Evolutionary conservation across 2,329 filamentous ascomycete genomes (phyloP).

Genomic region (Beauveria caledonica): DNA sequence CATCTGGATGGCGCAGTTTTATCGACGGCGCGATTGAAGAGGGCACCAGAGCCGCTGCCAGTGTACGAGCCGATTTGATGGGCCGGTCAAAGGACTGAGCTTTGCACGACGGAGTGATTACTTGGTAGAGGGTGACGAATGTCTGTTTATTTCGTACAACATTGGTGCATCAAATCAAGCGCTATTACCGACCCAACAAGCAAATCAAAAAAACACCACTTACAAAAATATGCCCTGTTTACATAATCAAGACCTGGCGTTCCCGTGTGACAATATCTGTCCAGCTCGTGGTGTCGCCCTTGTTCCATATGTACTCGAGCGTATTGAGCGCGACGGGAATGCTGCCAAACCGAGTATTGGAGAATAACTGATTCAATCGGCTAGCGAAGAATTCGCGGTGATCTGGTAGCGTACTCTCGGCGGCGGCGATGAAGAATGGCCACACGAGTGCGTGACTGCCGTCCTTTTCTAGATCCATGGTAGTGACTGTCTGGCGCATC

Average conservation of each 20-base stretch:
- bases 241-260: slow-evolving; percentile 23
- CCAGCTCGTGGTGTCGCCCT: slow-evolving; percentile 19
- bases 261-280: slow-evolving; percentile 22
- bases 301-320: slow-evolving; percentile 27
- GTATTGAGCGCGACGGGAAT: slow-evolving; percentile 28
- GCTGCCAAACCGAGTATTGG: slow-evolving; percentile 28
- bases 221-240: neutral
- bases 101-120: neutral
- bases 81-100: neutral
- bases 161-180: neutral
- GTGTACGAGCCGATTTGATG: slow-evolving; percentile 12
- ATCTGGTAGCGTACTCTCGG: slow-evolving; percentile 26
- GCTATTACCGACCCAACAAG: neutral
- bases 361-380: slow-evolving; percentile 22
- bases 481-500: slow-evolving; percentile 22
- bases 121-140: neutral
- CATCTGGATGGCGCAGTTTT: slow-evolving; percentile 39
- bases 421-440: slow-evolving; percentile 32
- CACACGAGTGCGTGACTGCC: slow-evolving; percentile 32
- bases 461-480: slow-evolving; percentile 20
- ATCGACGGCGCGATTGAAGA: slow-evolving; percentile 43
- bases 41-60: slow-evolving; percentile 27
- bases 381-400: slow-evolving; percentile 28
- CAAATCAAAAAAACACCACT: neutral
- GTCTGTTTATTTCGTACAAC: neutral